A percentile compares a stretch with the other conserved stretches of the same genome.
Conservation (phyloP, 1,139 yeast species). For the Eremothecium cymbalariae region DNA sequence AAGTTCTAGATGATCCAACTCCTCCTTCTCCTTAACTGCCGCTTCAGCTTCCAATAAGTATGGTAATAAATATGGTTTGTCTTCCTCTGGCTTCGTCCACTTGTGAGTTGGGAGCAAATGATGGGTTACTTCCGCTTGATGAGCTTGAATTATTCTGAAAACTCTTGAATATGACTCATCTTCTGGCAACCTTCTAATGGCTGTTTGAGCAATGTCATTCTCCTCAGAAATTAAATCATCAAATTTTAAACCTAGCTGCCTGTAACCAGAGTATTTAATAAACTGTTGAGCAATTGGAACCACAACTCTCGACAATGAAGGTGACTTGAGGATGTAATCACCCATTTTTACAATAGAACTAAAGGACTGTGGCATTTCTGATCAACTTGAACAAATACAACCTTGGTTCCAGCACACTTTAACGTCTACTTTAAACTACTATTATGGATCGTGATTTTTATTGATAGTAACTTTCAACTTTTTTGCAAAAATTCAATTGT, state of each 20-base stretch:
- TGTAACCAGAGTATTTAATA: slow-evolving; percentile 75
- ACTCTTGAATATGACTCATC: slow-evolving; percentile 82
- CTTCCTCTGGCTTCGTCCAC: slow-evolving; percentile 75
- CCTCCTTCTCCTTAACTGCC: slow-evolving; percentile 79
- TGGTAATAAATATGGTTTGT: slow-evolving; percentile 77
- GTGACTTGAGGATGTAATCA: slow-evolving; percentile 74
- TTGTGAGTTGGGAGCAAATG: slow-evolving; percentile 76
- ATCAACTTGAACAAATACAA: too few relatives aligned
- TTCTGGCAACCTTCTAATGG: slow-evolving; percentile 77
- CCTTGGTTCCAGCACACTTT: too few relatives aligned
- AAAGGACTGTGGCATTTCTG: slow-evolving; percentile 41
- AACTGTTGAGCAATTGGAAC: slow-evolving; percentile 75
- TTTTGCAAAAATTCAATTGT: slow-evolving; percentile 1
- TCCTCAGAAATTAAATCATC: slow-evolving; percentile 88
- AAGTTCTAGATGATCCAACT: slow-evolving; percentile 63
- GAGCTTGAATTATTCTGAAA: slow-evolving; percentile 86
- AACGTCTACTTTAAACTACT: too few relatives aligned
- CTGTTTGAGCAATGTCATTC: slow-evolving; percentile 77
- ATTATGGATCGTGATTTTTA: too few relatives aligned
- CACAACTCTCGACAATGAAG: slow-evolving; percentile 63
- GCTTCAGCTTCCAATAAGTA: slow-evolving; percentile 91
- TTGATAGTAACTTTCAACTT: too few relatives aligned
- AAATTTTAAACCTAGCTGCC: slow-evolving; percentile 82
- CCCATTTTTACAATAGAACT: slow-evolving; percentile 78
- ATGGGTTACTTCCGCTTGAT: slow-evolving; percentile 77